Evolutionary conservation across 768 basidiomycete species (phyloP).

Genomic region (Podaxis rugospora): DNA sequence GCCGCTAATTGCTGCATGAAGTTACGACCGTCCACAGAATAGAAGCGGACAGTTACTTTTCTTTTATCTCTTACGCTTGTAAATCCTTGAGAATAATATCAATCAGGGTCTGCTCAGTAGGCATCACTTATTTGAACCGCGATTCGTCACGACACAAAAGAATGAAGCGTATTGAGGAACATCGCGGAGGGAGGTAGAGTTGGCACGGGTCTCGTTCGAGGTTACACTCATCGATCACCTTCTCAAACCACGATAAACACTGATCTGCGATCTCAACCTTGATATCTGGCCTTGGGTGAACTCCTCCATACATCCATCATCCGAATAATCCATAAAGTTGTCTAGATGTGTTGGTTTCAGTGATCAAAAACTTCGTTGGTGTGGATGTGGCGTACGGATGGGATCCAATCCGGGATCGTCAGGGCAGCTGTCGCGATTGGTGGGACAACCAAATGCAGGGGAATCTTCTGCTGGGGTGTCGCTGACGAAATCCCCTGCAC

Average conservation of each 20-base stretch:
- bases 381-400: constrained; percentile 19
- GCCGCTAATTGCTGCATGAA: neutral
- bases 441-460: constrained; percentile 28
- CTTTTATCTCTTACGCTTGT: neutral
- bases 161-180: neutral
- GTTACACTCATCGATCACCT: neutral
- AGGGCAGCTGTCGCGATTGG: constrained; percentile 24
- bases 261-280: constrained; percentile 6
- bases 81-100: neutral
- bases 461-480: constrained; percentile 32
- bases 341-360: neutral
- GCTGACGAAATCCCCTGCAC: constrained; percentile 29
- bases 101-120: neutral
- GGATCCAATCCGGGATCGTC: constrained; percentile 30
- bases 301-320: constrained; percentile 30
- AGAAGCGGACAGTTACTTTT: neutral
- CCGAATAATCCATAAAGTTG: constrained; percentile 34
- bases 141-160: neutral
- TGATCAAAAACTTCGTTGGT: neutral
- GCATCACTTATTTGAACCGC: too few relatives aligned
- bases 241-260: constrained; percentile 7
- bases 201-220: too few relatives aligned
- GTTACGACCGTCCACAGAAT: neutral
- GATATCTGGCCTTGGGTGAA: constrained; percentile 27
- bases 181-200: neutral